Conservation (phyloP, 2,329 filamentous ascomycete genomes). For the Penicillium hesseltinei region DNA sequence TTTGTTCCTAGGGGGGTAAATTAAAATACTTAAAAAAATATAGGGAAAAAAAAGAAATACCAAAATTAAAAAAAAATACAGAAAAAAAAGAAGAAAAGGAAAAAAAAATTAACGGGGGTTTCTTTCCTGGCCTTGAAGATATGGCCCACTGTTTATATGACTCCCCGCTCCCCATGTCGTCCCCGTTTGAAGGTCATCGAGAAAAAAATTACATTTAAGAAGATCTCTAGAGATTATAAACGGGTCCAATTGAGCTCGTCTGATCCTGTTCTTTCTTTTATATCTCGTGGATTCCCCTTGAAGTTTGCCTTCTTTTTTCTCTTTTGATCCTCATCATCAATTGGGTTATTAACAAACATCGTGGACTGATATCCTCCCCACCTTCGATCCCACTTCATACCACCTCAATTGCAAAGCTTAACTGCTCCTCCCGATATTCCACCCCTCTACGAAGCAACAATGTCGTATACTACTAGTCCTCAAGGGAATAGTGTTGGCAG, state of each 20-base stretch:
- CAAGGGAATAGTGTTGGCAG: slow-evolving; percentile 19
- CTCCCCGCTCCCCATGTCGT: slow-evolving; percentile 38
- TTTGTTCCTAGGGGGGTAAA: slow-evolving; percentile 28
- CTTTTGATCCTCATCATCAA: slow-evolving; percentile 9
- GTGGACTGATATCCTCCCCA: slow-evolving; percentile 1
- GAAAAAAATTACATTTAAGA: slow-evolving; percentile 10
- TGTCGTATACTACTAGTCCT: slow-evolving; percentile 26
- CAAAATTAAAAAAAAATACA: not conserved
- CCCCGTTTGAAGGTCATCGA: slow-evolving; percentile 15
- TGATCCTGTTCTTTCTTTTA: slow-evolving; percentile 11
- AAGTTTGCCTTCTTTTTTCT: slow-evolving; percentile 9
- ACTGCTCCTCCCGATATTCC: not conserved
- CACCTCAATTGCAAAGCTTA: slow-evolving; percentile 3
- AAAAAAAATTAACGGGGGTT: slow-evolving; percentile 11
- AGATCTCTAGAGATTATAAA: slow-evolving; percentile 16
- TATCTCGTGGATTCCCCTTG: slow-evolving; percentile 6
- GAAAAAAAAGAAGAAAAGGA: not conserved
- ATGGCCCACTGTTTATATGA: slow-evolving; percentile 40
- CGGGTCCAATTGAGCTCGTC: slow-evolving; percentile 15
- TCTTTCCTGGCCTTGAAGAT: slow-evolving; percentile 20
- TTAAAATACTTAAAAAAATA: slow-evolving; percentile 1
- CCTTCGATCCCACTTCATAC: slow-evolving; percentile 14
- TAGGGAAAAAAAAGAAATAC: slow-evolving; percentile 8
- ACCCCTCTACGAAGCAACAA: slow-evolving; percentile 7
- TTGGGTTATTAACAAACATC: slow-evolving; percentile 3